A percentile compares a stretch with the other conserved stretches of the same genome.
These are phyloP conservation scores for Stephania yunnanensis DNA, from an alignment of 164 flowering plant genomes.

Conservation along the genomic window DNA sequence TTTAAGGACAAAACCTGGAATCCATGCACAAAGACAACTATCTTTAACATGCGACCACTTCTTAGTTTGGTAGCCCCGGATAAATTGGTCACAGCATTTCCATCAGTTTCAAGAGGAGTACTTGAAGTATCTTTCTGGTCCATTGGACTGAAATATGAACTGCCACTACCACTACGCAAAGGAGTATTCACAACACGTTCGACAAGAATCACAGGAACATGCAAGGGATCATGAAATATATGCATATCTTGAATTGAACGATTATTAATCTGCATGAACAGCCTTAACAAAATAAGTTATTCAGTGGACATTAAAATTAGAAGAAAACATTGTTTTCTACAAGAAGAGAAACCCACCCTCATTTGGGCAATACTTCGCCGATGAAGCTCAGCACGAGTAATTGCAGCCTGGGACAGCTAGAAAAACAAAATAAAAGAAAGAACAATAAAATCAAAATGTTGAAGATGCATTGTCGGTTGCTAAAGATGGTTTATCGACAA, in stretches of 20 bases:
- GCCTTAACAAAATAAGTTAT: constrained; percentile 1
- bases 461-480: background rate
- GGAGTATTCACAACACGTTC: constrained; percentile 81
- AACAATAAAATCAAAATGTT: constrained; percentile 5
- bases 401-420: constrained; percentile 77
- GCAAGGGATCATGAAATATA: constrained; percentile 78
- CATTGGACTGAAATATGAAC: constrained; percentile 41
- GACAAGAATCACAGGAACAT: constrained; percentile 69
- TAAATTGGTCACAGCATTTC: constrained; percentile 27
- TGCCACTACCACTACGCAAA: constrained; percentile 48
- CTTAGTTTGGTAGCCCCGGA: constrained; percentile 25
- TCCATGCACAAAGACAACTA: constrained; percentile 93
- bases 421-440: constrained; percentile 16
- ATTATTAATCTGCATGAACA: constrained; percentile 67
- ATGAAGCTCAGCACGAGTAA: constrained; percentile 87
- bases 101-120: constrained; percentile 22
- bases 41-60: constrained; percentile 58
- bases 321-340: background rate
- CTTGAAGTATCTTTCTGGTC: constrained; percentile 36
- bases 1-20: constrained; percentile 64
- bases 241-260: constrained; percentile 89
- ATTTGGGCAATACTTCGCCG: constrained; percentile 92
- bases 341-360: constrained; percentile 48
- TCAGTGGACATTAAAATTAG: background rate
- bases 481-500: background rate